Conservation (phyloP, 208 protist species). For the Crithidia acanthocephali region DNA sequence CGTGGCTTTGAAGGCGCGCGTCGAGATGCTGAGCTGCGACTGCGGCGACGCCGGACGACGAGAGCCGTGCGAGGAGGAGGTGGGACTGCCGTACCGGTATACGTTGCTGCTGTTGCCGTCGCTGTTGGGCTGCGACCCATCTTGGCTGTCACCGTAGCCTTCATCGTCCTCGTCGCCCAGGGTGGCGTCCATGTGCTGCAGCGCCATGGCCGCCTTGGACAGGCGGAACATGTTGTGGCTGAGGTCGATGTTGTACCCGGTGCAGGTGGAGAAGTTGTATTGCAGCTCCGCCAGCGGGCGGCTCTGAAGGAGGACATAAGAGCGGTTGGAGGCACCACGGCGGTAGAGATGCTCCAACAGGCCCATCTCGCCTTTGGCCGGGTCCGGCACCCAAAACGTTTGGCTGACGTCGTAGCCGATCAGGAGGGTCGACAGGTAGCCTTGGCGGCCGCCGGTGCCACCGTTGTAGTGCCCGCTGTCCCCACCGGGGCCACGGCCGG, state of each 20-base stretch:
- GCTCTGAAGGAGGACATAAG: conserved; percentile 65
- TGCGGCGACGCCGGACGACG: neutral
- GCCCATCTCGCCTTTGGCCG: conserved; percentile 57
- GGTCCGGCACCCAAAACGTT: conserved; percentile 80
- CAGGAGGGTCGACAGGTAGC: conserved; percentile 14
- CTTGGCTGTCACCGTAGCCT: neutral
- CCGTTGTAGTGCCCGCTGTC: neutral
- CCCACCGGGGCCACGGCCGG: neutral
- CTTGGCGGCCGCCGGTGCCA: neutral
- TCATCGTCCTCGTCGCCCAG: conserved; percentile 42
- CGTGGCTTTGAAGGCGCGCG: conserved; percentile 58
- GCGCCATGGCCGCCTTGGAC: conserved; percentile 73
- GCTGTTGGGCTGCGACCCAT: no score
- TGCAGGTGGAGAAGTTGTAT: conserved; percentile 80
- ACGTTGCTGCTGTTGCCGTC: neutral
- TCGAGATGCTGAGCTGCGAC: conserved; percentile 44
- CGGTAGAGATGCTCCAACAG: conserved; percentile 69
- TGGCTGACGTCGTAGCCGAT: conserved; percentile 45
- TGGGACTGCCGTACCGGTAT: neutral
- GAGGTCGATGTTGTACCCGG: conserved; percentile 77
- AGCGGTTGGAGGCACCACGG: conserved; percentile 54
- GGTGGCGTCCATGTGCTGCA: conserved; percentile 73
- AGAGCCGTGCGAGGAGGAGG: conserved; percentile 6
- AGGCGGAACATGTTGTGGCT: conserved; percentile 78
- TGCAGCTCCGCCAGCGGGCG: conserved; percentile 75